Base-by-base conservation (phyloP, 495 filamentous ascomycete species). In the Hyaloscypha bicolor region DNA sequence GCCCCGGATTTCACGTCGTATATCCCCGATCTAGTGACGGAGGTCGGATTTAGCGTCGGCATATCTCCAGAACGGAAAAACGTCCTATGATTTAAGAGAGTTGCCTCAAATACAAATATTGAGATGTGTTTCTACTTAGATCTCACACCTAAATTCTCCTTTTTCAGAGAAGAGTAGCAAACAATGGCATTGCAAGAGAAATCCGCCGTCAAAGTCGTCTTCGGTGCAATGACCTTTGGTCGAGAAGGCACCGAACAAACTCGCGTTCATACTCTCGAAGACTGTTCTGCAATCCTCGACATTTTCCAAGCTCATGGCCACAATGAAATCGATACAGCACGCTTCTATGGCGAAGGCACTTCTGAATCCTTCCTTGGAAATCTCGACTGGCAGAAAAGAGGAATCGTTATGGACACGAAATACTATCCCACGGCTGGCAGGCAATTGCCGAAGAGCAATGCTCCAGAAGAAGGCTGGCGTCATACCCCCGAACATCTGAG, bases 291-390 rank as follows among this genome's bases (percentile, higher is more conserved):
- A 51, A 75, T 79, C 35, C 76, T 88, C 37, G 82, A 86, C 72
- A 73, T 79, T 30, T 87, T 90, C 73, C 83, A 88, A 71, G 60
- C 64, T 0, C 75, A 83, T 66, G 85, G 86, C 25, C 80, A 88
- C 76, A 79, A 79, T 59, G 84, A 87, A 62, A 71, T 89, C 65
- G 87, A 89, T 72, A 25, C 85, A 3, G 84, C 86, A 5, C 80
- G 83, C 16, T 66, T 78, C 6, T 87, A 87, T 62, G 85, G 85
- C 25, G 25, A 25, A 25, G 25, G 25, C 19, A 74, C 78, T 9
- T 84, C 81, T 0, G 85, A 88, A 69, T 74, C 79, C 55, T 76
- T 77, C 33, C 81, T 87, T 1, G 82, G 76, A 2, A 72, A 79
- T 6, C 70, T 80, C 16, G 69, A 81, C 11, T 87, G 80, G 79